These are phyloP conservation scores for Fulvia fulva DNA, from an alignment of 2,329 filamentous ascomycete species.

Conservation along the genomic window DNA sequence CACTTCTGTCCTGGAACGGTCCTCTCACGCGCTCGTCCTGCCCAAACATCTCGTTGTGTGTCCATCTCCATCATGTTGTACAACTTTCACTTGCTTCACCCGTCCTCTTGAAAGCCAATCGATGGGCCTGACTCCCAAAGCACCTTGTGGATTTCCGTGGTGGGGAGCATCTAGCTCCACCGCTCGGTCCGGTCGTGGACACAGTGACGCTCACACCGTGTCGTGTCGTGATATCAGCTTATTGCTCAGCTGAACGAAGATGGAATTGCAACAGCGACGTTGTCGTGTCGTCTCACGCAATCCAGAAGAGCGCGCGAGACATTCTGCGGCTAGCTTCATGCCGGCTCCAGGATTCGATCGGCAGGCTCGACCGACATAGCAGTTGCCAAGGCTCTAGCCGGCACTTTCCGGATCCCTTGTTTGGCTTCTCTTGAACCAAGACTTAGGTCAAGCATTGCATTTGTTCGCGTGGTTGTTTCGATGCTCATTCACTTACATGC, in stretches of 20 bases:
- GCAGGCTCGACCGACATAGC: neutral
- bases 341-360: neutral
- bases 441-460: neutral
- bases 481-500: neutral
- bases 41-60: too few relatives aligned
- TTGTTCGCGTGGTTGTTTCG: neutral
- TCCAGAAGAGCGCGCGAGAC: neutral
- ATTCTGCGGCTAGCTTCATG: neutral
- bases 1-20: too few relatives aligned
- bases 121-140: too few relatives aligned
- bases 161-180: too few relatives aligned
- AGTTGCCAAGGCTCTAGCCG: neutral
- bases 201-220: too few relatives aligned
- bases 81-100: too few relatives aligned
- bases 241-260: neutral
- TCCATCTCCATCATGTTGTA: too few relatives aligned
- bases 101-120: too few relatives aligned
- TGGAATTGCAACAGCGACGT: neutral
- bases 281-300: neutral
- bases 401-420: neutral
- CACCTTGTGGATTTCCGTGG: too few relatives aligned
- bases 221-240: neutral
- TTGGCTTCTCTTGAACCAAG: neutral
- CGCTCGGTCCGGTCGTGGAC: too few relatives aligned
- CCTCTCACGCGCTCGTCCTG: too few relatives aligned